Evolutionary conservation across 2,329 filamentous ascomycete genomes (phyloP), one percentile per base, ranked within the genome.

Genomic region (Monilinia fructicola): DNA sequence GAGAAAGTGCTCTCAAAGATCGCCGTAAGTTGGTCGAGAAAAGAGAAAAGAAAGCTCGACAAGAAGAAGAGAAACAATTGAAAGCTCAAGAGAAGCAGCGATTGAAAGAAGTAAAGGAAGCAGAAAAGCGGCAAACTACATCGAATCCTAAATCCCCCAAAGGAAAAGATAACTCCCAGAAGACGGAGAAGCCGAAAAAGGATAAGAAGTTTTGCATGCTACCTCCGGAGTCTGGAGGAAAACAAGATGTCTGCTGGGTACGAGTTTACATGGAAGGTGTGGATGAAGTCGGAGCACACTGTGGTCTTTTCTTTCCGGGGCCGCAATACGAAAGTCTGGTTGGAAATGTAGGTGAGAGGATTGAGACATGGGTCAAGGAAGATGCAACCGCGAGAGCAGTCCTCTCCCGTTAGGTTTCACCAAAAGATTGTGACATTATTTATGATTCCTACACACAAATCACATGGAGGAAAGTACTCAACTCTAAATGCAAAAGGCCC

Each of bases 271-370:
- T 97, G 90, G 84, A 89, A 67, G 88, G 87, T 63, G 87, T 95
- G 68, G 93, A 96, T 74, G 91, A 96, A 77, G 90, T 96, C 0
- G 88, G 86, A 9, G 93, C 93, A 12, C 93, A 96, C 76, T 94
- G 91, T 69, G 89, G 90, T 0, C 79, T 97, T 62, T 97, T 96
- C 79, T 85, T 91, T 16, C 79, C 87, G 0, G 88, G 89, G 9
- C 83, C 87, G 68, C 88, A 91, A 67, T 94, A 95, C 74, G 90
- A 93, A 72, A 79, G 79, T 69, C 79, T 94, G n/a, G 87, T 94
- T n/a, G 88, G 88, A 0, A 89, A 93, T 76, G 88, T 92, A 3
- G 88, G 86, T 3, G 82, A 82, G 40, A 80, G 86, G 67, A 85
- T 95, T 67, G 82, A 87, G 69, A 80, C 81, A 23, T 95, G 91